These are phyloP conservation scores for Xylaria sp. DNA, from an alignment of 2,329 filamentous ascomycete species.

Conservation along the genomic window DNA sequence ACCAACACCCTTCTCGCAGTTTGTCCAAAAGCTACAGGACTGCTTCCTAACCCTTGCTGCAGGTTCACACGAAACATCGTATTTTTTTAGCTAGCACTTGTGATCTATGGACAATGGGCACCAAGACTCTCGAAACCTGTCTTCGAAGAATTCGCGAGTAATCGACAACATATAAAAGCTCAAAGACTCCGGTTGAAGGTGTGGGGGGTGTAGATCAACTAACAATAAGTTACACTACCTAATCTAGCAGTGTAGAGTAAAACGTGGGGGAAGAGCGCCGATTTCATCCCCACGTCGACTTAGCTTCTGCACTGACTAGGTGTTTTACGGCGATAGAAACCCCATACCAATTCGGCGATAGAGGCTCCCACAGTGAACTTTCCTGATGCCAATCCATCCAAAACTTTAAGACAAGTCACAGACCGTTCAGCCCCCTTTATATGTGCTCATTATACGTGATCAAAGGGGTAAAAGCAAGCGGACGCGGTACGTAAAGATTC, in stretches of 20 bases:
- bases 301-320: not conserved
- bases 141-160: not conserved
- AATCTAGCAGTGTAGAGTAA: not conserved
- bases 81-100: not conserved
- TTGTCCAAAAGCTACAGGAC: not conserved
- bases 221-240: not conserved
- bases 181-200: not conserved
- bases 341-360: not conserved
- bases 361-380: not conserved
- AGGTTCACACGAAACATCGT: not conserved
- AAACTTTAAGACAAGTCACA: no score
- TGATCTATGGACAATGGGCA: not conserved
- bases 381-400: no score
- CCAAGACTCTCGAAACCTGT: no score
- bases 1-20: slow-evolving; percentile 17
- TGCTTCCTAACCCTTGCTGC: not conserved
- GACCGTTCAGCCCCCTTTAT: no score
- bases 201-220: slow-evolving; percentile 6
- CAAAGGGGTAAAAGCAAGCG: no score
- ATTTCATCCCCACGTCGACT: not conserved
- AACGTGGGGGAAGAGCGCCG: slow-evolving; percentile 4
- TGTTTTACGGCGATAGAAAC: slow-evolving; percentile 1
- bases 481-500: no score
- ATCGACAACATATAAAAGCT: not conserved
- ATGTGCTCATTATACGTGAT: no score